phyloP scores from a whole-genome alignment of 345 rosid species.

The Boechera retrofracta region DNA sequence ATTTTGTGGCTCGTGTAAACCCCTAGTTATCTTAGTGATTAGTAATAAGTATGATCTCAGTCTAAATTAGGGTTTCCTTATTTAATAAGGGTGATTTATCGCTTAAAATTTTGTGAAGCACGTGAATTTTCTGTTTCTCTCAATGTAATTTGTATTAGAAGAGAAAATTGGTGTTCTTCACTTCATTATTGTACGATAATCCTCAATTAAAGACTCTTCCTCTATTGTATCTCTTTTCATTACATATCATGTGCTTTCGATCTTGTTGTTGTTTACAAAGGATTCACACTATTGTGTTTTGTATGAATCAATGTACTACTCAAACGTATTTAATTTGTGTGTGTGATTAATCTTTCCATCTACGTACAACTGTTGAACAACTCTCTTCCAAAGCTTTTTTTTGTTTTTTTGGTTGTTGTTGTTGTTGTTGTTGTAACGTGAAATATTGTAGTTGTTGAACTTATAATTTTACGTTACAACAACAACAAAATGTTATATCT shows the following conservation, averaged over 20 bases:
- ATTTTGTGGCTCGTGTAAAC: conserved; percentile 36
- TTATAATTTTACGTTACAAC: neutral
- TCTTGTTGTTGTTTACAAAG: conserved; percentile 8
- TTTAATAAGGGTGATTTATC: conserved; percentile 29
- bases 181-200: conserved; percentile 38
- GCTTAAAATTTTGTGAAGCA: conserved; percentile 43
- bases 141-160: conserved; percentile 38
- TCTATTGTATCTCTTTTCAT: conserved; percentile 18
- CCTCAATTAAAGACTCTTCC: conserved; percentile 32
- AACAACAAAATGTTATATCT: neutral
- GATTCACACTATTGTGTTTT: neutral
- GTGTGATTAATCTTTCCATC: neutral
- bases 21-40: conserved; percentile 36
- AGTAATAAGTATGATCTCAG: conserved; percentile 27
- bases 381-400: too few relatives aligned
- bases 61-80: neutral
- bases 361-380: too few relatives aligned
- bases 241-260: conserved; percentile 6
- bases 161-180: conserved; percentile 48
- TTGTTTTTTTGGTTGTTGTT: too few relatives aligned
- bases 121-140: conserved; percentile 46
- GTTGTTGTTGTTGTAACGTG: too few relatives aligned
- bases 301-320: conserved; percentile 6
- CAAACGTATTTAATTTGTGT: neutral
- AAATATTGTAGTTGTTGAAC: too few relatives aligned